Evolutionary conservation across 495 filamentous ascomycete genomes (phyloP).

Genomic region (Gamarada debralockiae): DNA sequence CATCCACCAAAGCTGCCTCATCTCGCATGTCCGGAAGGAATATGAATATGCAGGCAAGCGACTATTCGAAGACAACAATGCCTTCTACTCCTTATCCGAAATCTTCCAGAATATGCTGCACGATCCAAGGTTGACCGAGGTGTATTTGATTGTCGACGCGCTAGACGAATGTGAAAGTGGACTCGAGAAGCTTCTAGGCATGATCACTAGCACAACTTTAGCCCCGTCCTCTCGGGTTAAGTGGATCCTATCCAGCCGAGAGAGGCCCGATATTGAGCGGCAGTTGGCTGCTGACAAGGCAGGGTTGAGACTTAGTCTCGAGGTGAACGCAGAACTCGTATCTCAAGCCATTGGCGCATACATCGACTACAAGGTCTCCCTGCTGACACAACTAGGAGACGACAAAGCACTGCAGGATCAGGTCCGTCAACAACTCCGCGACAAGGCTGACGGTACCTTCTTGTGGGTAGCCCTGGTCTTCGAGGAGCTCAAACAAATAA

Average conservation of each 20-base stretch:
- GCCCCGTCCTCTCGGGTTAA: constrained; percentile 20
- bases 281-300: background rate
- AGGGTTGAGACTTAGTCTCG: constrained; percentile 22
- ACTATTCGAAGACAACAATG: constrained; percentile 29
- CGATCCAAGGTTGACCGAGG: background rate
- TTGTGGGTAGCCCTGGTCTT: too few species aligned
- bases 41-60: constrained; percentile 5
- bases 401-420: constrained; percentile 4
- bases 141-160: constrained; percentile 40
- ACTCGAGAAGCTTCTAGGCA: background rate
- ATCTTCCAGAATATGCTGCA: constrained; percentile 24
- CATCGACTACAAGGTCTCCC: constrained; percentile 20
- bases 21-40: constrained; percentile 2
- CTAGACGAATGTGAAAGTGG: constrained; percentile 29
- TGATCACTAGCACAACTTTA: constrained; percentile 11
- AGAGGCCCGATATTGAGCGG: constrained; percentile 23
- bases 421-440: constrained; percentile 16
- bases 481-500: too few species aligned
- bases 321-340: constrained; percentile 25
- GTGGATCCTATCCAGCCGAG: constrained; percentile 32
- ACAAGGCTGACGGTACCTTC: constrained; percentile 29
- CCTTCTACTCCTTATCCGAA: constrained; percentile 21
- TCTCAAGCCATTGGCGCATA: constrained; percentile 23
- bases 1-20: constrained; percentile 16
- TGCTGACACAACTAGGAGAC: constrained; percentile 6